phyloP scores from a whole-genome alignment of 257 asterid genomes.

The Gentiana dahurica region DNA sequence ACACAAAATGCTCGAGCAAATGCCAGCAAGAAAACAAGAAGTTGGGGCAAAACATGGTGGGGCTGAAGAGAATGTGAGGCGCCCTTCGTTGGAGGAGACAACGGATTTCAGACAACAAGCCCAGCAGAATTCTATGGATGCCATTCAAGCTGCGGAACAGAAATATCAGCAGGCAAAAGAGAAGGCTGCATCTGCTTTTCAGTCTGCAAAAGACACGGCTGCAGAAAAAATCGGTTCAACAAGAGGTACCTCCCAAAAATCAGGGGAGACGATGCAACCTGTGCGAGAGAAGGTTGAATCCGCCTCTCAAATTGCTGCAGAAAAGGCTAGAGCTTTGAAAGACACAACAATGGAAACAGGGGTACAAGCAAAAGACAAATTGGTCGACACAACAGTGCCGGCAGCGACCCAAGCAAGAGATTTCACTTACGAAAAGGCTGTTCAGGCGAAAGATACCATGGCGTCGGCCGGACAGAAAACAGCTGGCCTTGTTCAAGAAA shows the following conservation, averaged over 20 bases:
- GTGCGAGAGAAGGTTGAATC: neutral
- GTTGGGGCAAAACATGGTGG: neutral
- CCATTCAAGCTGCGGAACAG: slow-evolving; percentile 41
- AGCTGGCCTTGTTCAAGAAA: slow-evolving; percentile 29
- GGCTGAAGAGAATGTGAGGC: slow-evolving; percentile 5
- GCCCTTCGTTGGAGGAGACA: slow-evolving; percentile 43
- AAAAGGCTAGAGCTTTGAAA: slow-evolving; percentile 17
- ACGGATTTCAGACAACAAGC: slow-evolving; percentile 37
- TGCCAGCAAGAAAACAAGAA: neutral
- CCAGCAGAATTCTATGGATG: slow-evolving; percentile 50
- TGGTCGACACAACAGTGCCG: neutral
- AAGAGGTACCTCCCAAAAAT: slow-evolving; percentile 4
- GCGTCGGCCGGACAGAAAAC: slow-evolving; percentile 17
- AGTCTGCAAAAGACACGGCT: slow-evolving; percentile 17
- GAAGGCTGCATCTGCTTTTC: slow-evolving; percentile 2
- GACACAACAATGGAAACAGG: slow-evolving; percentile 22
- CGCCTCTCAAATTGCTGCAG: slow-evolving; percentile 3
- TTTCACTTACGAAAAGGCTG: slow-evolving; percentile 9
- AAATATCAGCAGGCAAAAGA: slow-evolving; percentile 25
- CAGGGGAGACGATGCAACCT: slow-evolving; percentile 7
- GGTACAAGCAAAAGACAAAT: slow-evolving; percentile 10
- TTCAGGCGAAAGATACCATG: slow-evolving; percentile 15
- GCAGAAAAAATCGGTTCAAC: slow-evolving; percentile 8
- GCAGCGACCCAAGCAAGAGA: slow-evolving; percentile 21
- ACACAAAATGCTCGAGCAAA: too few relatives aligned